Conservation (phyloP, 129 eudicot genomes). For the Helianthus annuus region DNA sequence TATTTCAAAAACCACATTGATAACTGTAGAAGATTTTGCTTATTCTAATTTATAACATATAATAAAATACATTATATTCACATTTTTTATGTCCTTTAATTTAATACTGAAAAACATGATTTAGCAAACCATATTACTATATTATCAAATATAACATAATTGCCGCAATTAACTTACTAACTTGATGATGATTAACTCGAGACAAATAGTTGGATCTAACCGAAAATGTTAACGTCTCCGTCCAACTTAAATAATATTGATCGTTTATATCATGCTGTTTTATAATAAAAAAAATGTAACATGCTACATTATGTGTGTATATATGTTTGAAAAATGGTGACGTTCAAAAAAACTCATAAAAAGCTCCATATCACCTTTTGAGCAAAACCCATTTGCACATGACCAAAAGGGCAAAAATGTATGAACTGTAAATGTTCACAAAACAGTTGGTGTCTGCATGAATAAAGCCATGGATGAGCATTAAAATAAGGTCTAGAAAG, state of each 20-base stretch:
- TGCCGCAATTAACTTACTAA: no score
- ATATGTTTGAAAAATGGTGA: background rate
- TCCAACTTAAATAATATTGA: background rate
- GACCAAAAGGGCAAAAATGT: conserved; percentile 27
- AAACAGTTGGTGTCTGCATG: conserved; percentile 47
- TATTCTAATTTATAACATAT: background rate
- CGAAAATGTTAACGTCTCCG: background rate
- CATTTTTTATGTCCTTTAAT: no score
- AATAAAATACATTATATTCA: no score
- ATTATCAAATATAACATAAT: no score
- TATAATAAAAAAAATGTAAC: no score
- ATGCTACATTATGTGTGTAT: background rate
- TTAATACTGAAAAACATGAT: no score
- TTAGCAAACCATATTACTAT: no score
- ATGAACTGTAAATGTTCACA: conserved; percentile 41
- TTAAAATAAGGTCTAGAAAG: conserved; percentile 23
- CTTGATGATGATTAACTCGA: background rate
- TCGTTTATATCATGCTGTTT: background rate
- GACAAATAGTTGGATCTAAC: background rate
- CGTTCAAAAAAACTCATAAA: background rate
- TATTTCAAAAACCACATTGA: background rate
- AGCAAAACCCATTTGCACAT: conserved; percentile 33
- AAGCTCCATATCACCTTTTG: conserved; percentile 12
- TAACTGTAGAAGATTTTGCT: background rate
- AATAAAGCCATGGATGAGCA: conserved; percentile 27